Conservation (phyloP, 345 rosid genomes). For the Iberis pinnata region DNA sequence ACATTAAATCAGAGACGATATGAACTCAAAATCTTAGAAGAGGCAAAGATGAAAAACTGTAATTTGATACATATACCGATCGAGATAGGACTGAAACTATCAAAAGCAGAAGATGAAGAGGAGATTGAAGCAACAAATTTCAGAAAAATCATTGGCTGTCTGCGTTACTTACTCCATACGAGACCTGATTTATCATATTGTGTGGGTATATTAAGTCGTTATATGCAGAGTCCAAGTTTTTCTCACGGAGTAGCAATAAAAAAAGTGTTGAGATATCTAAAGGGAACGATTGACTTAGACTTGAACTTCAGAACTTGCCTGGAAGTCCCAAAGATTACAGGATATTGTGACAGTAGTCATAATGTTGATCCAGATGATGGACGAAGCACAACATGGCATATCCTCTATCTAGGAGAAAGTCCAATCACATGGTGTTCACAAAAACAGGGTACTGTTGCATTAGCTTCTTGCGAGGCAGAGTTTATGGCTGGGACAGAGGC, state of each 20-base stretch:
- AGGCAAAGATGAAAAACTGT: too few relatives aligned
- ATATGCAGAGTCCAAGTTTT: neutral
- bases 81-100: neutral
- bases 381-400: too few relatives aligned
- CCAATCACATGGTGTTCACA: too few relatives aligned
- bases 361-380: too few relatives aligned
- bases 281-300: neutral
- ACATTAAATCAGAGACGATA: too few relatives aligned
- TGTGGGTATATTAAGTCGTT: neutral
- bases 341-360: neutral
- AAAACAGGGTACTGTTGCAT: too few relatives aligned
- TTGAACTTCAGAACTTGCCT: neutral
- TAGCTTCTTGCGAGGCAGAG: too few relatives aligned
- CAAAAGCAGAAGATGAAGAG: neutral
- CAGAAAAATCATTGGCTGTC: neutral
- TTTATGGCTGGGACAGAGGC: too few relatives aligned
- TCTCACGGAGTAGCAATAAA: neutral
- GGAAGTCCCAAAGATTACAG: neutral
- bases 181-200: neutral
- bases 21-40: too few relatives aligned
- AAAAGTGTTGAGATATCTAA: too few relatives aligned
- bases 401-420: too few relatives aligned
- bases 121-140: neutral
- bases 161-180: neutral
- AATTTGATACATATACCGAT: too few relatives aligned